Evolutionary conservation across 192 early-diverging fungal species (phyloP), one percentile per base, ranked within the genome.

Genomic region (Backusella westeae): DNA sequence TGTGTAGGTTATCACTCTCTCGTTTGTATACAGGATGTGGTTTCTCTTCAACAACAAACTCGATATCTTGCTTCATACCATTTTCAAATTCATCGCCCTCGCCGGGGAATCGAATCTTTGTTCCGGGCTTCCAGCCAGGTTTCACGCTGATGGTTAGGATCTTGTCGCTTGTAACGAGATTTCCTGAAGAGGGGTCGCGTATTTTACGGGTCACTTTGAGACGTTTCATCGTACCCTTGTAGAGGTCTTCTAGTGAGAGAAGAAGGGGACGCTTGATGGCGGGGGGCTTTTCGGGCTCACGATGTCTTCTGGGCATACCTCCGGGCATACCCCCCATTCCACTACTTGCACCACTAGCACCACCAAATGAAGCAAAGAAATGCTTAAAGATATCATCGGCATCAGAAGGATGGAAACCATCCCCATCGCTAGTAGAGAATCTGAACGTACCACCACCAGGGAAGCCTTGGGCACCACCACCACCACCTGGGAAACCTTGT

Each of bases 111-210:
- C 91, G 91, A 81, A 99, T 91, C 85, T 98, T 99, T 73, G 98
- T 97, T 14, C 98, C 98, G 9, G 95, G 93, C 83, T 99, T 98
- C 96, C 97, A 96, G 2, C 98, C 98, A 12, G 96, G 91, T 81
- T 94, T 96, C 85, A 99, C 83, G 56, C 93, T 82, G 63, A 99
- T 86, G 67, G 86, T 87, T 15, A 99, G 84, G 10, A 97, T 86
- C 84, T 98, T 97, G 73, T 97, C 96, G 0, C 86, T 71, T 0
- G 88, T 71, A 0, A 77, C 65, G 26, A 77, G 32, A 12, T 74
- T 73, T 32, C 90, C 88, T 7, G 87, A 83, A 3, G 85, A 66
- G 17, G 73, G 46, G 63, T 84, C 75, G 29, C 44, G 53, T 17
- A 69, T 69, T 68, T 89, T 90, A 66, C 94, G 89, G 14, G 90